Base-by-base conservation (phyloP, 441 rosid species). In the Populus trichocarpa region DNA sequence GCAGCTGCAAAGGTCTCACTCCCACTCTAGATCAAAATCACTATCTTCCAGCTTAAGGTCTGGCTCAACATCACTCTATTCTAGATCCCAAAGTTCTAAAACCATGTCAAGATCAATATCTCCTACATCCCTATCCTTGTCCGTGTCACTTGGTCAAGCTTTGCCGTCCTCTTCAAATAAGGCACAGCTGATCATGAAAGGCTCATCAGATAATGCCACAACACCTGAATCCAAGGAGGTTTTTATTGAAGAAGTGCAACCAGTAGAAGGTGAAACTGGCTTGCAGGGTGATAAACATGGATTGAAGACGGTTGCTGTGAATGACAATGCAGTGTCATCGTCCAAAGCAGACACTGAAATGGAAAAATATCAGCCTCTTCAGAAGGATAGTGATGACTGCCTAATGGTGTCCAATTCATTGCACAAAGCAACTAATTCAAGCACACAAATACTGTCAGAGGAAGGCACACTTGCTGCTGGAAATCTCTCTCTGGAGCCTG, bases 131-230 rank as follows among this genome's bases (percentile, higher is more conserved):
- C 77, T 82, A 38, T 81, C 90, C 66, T 81, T 82, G 69, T 81
- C 86, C 73, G 79, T 46, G 65, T 83, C 87, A 59, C 67, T 22
- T 71, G 76, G 72, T 53, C 73, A 2, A 46, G 72, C 83, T 61
- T 79, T 74, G 75, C 84, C 80, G 1, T 80, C 86, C 57, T 73
- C 83, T 38, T 81, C 82, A 75, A 80, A 81, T 30, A 84, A 82
- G 79, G 81, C 35, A 74, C 83, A 75, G 72, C 25, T 76, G 69
- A 81, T 72, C 78, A 63, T 12, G 77, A 69, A 84, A 59, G 79
- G 82, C 72, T 74, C 76, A 65, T 40, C 76, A 76, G 85, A 70
- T 74, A 73, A 76, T 69, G 81, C 75, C 72, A 75, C 70, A 9
- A 67, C 76, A 68, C 57, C 71, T 33, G 79, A 83, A 79, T 79